phyloP scores from a whole-genome alignment of 495 filamentous ascomycete genomes.

The Tricharina praecox region DNA sequence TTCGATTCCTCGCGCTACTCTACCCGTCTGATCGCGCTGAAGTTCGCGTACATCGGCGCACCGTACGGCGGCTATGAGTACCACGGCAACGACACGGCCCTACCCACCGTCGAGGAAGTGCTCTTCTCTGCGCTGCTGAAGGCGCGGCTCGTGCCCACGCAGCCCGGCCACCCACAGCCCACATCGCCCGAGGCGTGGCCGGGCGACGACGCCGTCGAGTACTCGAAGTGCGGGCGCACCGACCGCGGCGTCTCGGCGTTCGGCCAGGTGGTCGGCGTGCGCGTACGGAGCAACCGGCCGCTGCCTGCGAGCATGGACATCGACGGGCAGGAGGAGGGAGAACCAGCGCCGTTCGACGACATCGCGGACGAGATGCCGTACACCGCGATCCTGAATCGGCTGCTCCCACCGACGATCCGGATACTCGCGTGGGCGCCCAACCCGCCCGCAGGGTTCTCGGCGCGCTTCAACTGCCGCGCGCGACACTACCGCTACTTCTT shows the following conservation, averaged over 20 bases:
- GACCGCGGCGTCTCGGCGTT: conserved; percentile 91
- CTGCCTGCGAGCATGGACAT: conserved; percentile 19
- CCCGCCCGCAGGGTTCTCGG: conserved; percentile 63
- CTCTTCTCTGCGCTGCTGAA: conserved; percentile 77
- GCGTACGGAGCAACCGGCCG: conserved; percentile 63
- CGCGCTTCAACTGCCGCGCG: conserved; percentile 82
- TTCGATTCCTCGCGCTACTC: conserved; percentile 67
- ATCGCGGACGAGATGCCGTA: conserved; percentile 72
- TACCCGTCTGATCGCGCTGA: conserved; percentile 73
- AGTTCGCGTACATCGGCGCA: conserved; percentile 83
- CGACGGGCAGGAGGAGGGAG: conserved; percentile 23
- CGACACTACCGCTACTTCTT: conserved; percentile 92
- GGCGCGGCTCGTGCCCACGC: conserved; percentile 58
- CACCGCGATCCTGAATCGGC: conserved; percentile 57
- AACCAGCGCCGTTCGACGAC: conserved; percentile 61
- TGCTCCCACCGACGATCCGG: conserved; percentile 77
- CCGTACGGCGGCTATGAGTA: conserved; percentile 84
- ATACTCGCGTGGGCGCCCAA: conserved; percentile 84
- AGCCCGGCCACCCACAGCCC: conserved; percentile 29
- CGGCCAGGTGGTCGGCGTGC: conserved; percentile 76
- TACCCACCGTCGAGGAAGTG: conserved; percentile 77
- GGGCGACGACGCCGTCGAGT: conserved; percentile 66
- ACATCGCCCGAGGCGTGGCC: conserved; percentile 31
- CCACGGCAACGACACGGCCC: conserved; percentile 43
- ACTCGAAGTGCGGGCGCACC: conserved; percentile 86